Conservation (phyloP, 169 alveolate genomes). For the Besnoitia besnoiti region DNA sequence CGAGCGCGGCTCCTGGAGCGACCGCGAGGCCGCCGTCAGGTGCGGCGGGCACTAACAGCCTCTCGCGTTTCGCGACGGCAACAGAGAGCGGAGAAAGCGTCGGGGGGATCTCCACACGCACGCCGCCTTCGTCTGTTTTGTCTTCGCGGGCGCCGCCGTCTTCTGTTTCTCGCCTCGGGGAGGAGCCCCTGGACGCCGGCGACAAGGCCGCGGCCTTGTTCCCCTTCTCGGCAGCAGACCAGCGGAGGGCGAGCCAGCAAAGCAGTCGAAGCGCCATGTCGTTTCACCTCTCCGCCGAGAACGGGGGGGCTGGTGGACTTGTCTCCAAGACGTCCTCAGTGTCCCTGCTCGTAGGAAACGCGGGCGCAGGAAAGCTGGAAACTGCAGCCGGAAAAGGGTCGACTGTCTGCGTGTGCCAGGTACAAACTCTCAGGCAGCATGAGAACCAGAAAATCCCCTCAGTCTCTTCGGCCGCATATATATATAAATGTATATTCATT, state of each 20-base stretch:
- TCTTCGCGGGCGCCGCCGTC: not conserved
- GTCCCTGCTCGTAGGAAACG: not conserved
- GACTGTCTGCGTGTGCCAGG: conserved; percentile 21
- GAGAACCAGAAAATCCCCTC: not conserved
- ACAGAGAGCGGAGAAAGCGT: not conserved
- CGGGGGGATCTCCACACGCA: not conserved
- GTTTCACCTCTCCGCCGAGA: too few relatives aligned
- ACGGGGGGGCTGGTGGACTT: too few relatives aligned
- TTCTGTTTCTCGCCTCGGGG: too few relatives aligned
- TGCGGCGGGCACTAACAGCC: not conserved
- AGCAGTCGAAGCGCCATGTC: not conserved
- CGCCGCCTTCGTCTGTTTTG: not conserved
- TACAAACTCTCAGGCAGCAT: not conserved
- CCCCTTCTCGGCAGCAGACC: not conserved
- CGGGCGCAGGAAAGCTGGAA: not conserved
- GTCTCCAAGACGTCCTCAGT: not conserved
- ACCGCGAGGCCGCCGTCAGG: too few relatives aligned
- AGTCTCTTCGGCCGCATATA: not conserved
- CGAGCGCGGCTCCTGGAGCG: too few relatives aligned
- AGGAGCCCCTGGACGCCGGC: too few relatives aligned
- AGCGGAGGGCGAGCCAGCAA: not conserved
- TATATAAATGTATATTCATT: too few relatives aligned
- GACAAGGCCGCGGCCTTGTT: not conserved
- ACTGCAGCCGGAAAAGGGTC: not conserved
- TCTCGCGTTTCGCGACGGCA: not conserved